These are phyloP conservation scores for Mediolabrus comicus DNA, from an alignment of 108 stramenopile species.

Conservation along the genomic window DNA sequence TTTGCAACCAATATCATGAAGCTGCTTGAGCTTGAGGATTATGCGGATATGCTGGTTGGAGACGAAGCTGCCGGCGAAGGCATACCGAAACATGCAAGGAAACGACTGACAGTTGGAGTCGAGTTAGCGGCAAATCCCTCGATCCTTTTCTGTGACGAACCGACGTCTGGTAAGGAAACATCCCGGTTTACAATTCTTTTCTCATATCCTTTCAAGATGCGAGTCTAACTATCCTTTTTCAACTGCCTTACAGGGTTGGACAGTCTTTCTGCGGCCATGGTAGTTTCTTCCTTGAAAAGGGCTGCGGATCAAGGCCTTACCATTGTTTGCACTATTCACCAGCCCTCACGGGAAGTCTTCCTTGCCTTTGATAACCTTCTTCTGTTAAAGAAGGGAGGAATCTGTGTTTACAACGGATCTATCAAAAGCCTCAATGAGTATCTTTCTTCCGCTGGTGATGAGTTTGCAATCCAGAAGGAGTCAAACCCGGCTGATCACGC, in stretches of 20 bases:
- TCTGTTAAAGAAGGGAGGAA: constrained; percentile 63
- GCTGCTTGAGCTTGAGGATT: background rate
- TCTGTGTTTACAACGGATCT: constrained; percentile 3
- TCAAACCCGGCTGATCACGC: background rate
- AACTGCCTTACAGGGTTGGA: background rate
- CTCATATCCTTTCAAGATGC: too few species aligned
- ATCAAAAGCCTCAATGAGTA: background rate
- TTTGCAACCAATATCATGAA: background rate
- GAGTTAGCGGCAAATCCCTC: constrained; percentile 83
- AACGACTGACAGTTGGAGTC: constrained; percentile 75
- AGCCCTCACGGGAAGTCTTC: constrained; percentile 84
- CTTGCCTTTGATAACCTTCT: constrained; percentile 74
- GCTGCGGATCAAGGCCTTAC: constrained; percentile 60
- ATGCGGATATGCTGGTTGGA: constrained; percentile 8
- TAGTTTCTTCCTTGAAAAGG: constrained; percentile 46
- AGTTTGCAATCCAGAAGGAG: background rate
- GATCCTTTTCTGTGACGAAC: constrained; percentile 71
- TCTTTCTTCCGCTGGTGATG: background rate
- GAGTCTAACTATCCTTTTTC: too few species aligned
- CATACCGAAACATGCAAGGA: constrained; percentile 82
- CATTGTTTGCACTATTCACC: constrained; percentile 86
- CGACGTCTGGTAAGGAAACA: constrained; percentile 81
- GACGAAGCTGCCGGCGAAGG: constrained; percentile 18
- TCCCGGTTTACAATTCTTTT: constrained; percentile 56
- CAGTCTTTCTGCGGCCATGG: background rate